Percentiles rank a stretch among this genome's conserved stretches.
Conservation (phyloP, 2,329 filamentous ascomycete species). For the Clarireedia monteithiana region DNA sequence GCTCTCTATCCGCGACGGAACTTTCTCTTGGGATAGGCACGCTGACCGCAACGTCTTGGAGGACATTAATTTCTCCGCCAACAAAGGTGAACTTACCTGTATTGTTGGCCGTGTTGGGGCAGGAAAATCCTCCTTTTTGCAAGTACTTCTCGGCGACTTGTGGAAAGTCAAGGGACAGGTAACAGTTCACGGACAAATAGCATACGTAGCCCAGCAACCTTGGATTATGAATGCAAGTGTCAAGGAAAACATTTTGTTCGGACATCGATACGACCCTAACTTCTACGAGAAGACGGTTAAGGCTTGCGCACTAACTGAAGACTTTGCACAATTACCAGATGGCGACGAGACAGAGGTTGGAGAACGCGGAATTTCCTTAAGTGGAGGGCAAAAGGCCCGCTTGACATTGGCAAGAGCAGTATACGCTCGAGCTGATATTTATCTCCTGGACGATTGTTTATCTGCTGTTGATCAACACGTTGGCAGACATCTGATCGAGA, state of each 20-base stretch:
- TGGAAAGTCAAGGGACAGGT: slow-evolving; percentile 86
- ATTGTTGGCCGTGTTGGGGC: slow-evolving; percentile 90
- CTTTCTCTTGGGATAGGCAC: slow-evolving; percentile 92
- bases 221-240: slow-evolving; percentile 99
- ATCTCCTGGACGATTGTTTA: slow-evolving; percentile 86
- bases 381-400: slow-evolving; percentile 91
- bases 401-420: slow-evolving; percentile 88
- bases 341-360: slow-evolving; percentile 96
- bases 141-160: slow-evolving; percentile 81
- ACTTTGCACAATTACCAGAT: slow-evolving; percentile 87
- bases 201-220: slow-evolving; percentile 85
- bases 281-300: slow-evolving; percentile 93
- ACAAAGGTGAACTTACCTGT: slow-evolving; percentile 89
- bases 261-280: slow-evolving; percentile 82
- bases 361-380: slow-evolving; percentile 91
- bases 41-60: slow-evolving; percentile 63
- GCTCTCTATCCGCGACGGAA: slow-evolving; percentile 73
- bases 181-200: slow-evolving; percentile 70
- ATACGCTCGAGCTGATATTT: slow-evolving; percentile 93
- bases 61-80: slow-evolving; percentile 80
- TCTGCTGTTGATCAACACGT: slow-evolving; percentile 99
- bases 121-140: slow-evolving; percentile 89
- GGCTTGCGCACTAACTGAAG: slow-evolving; percentile 83
- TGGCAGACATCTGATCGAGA: slow-evolving; percentile 87
- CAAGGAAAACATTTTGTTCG: slow-evolving; percentile 94